Conservation (phyloP, 106 monocot genomes). For the Acorus calamus region DNA sequence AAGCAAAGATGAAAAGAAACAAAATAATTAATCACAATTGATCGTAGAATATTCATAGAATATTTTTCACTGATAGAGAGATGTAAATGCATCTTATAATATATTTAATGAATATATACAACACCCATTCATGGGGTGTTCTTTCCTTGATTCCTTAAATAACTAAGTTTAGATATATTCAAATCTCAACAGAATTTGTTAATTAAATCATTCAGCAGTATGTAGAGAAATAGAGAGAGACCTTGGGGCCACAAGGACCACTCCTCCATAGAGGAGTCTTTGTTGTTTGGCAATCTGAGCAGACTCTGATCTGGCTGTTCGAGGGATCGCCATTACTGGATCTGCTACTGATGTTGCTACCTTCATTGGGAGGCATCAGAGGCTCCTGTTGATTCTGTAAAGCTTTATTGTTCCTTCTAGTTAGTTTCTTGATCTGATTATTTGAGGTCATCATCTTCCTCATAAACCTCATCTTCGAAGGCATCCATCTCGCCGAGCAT, state of each 20-base stretch:
- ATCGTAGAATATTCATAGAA: no score
- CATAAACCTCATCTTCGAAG: slow-evolving; percentile 31
- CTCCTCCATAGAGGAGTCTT: slow-evolving; percentile 60
- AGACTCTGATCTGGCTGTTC: slow-evolving; percentile 23
- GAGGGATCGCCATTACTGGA: neutral
- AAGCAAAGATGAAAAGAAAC: no score
- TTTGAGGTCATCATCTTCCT: slow-evolving; percentile 16
- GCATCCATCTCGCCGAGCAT: slow-evolving; percentile 17
- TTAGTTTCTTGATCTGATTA: neutral
- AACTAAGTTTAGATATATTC: no score
- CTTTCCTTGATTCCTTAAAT: no score
- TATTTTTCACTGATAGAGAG: no score
- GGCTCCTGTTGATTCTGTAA: slow-evolving; percentile 8
- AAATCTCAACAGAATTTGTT: no score
- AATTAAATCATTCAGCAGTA: no score
- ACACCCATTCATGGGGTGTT: no score
- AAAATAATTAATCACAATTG: no score
- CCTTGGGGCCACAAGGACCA: slow-evolving; percentile 57
- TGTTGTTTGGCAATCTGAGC: slow-evolving; percentile 48
- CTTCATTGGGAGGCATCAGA: neutral
- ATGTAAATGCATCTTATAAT: no score
- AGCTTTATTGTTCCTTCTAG: neutral
- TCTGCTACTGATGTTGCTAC: slow-evolving; percentile 3
- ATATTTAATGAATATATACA: no score
- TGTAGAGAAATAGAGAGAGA: neutral